Evolutionary conservation across 257 asterid genomes (phyloP).

Genomic region (Fraxinus anomala): DNA sequence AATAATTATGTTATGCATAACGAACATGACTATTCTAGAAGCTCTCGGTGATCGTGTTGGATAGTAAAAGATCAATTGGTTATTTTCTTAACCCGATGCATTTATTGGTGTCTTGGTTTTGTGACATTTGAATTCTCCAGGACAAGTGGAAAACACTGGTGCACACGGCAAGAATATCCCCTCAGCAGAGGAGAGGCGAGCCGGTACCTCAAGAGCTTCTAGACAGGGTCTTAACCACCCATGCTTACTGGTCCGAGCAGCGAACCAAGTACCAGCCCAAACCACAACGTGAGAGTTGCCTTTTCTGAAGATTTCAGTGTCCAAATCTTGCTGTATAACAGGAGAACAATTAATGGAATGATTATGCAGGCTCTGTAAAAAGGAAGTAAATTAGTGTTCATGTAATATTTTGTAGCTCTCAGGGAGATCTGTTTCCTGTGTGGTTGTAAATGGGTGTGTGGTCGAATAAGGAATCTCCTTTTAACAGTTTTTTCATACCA

Average conservation of each 20-base stretch:
- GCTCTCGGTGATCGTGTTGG: background rate
- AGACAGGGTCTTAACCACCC: slow-evolving; percentile 30
- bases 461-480: background rate
- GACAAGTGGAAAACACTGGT: slow-evolving; percentile 38
- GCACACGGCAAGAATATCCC: slow-evolving; percentile 34
- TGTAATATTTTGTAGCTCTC: background rate
- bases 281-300: slow-evolving; percentile 26
- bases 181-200: slow-evolving; percentile 38
- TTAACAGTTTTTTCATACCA: background rate
- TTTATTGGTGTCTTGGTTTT: background rate
- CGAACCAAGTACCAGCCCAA: slow-evolving; percentile 31
- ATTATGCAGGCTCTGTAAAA: background rate
- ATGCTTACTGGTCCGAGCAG: slow-evolving; percentile 33
- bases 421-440: background rate
- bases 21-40: background rate
- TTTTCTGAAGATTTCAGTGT: background rate
- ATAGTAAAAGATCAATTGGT: background rate
- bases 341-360: background rate
- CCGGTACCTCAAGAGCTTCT: slow-evolving; percentile 37
- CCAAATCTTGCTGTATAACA: background rate
- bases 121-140: background rate
- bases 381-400: background rate
- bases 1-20: too few species aligned
- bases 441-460: background rate
- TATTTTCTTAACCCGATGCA: background rate